These are phyloP conservation scores for Arachis monticola DNA, from an alignment of 331 rosid genomes.

Conservation along the genomic window DNA sequence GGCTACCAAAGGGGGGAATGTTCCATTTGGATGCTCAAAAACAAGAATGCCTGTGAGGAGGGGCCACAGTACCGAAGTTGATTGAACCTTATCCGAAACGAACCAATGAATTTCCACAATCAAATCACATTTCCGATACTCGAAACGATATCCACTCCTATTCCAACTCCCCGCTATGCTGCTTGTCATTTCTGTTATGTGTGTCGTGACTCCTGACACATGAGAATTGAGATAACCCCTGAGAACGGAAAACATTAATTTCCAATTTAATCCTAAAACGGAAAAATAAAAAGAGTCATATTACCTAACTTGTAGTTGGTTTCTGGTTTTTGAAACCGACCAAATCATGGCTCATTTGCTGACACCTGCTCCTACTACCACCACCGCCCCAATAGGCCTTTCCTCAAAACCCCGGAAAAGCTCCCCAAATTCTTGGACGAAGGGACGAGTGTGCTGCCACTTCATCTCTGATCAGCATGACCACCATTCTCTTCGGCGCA, in stretches of 20 bases:
- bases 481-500: slow-evolving; percentile 37
- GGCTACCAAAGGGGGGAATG: not conserved
- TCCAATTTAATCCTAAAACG: not conserved
- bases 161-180: slow-evolving; percentile 8
- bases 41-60: slow-evolving; percentile 25
- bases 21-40: not conserved
- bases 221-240: not conserved
- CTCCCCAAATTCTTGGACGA: slow-evolving; percentile 22
- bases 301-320: not conserved
- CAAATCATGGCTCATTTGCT: slow-evolving; percentile 63
- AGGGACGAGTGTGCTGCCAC: slow-evolving; percentile 21
- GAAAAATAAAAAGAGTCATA: not conserved
- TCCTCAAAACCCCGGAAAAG: slow-evolving; percentile 36
- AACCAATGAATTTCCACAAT: slow-evolving; percentile 58
- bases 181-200: not conserved
- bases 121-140: slow-evolving; percentile 30
- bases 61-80: slow-evolving; percentile 56
- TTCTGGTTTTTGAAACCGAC: not conserved
- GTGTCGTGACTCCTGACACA: not conserved
- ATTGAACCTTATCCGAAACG: slow-evolving; percentile 63
- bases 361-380: slow-evolving; percentile 49
- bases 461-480: slow-evolving; percentile 24
- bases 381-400: slow-evolving; percentile 49
- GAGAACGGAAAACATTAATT: not conserved
- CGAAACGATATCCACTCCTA: slow-evolving; percentile 44